phyloP scores from a whole-genome alignment of 2,329 filamentous ascomycete genomes.

The Rhynchosporium graminicola region DNA sequence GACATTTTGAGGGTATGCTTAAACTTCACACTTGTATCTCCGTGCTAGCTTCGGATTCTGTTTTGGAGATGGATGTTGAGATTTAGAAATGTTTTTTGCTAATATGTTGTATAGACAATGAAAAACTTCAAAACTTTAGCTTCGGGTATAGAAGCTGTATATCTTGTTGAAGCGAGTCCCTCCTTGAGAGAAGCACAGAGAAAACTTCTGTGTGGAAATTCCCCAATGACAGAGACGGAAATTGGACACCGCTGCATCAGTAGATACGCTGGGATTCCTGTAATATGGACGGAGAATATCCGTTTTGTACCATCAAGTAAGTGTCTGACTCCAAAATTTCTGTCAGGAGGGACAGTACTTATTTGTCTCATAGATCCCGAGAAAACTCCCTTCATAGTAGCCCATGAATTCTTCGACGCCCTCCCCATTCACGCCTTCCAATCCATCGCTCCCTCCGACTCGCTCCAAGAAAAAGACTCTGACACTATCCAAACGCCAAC shows the following conservation, averaged over 20 bases:
- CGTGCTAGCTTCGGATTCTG: not conserved
- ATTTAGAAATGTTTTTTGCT: slow-evolving; percentile 15
- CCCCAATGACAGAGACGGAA: slow-evolving; percentile 67
- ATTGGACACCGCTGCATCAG: slow-evolving; percentile 72
- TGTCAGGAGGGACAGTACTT: not conserved
- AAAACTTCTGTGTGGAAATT: slow-evolving; percentile 75
- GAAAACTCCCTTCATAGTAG: slow-evolving; percentile 87
- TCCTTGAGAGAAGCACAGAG: slow-evolving; percentile 77
- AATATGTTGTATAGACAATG: slow-evolving; percentile 63
- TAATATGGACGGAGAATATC: slow-evolving; percentile 80
- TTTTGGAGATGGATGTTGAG: no score
- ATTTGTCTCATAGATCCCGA: slow-evolving; percentile 52
- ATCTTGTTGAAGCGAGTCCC: slow-evolving; percentile 91
- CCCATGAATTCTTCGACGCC: slow-evolving; percentile 98
- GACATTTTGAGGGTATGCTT: slow-evolving; percentile 81
- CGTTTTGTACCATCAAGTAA: slow-evolving; percentile 29
- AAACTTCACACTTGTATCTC: not conserved
- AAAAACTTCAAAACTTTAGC: slow-evolving; percentile 78
- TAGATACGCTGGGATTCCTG: slow-evolving; percentile 73
- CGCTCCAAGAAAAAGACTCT: slow-evolving; percentile 21
- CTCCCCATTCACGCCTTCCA: slow-evolving; percentile 96
- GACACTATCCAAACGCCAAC: slow-evolving; percentile 45
- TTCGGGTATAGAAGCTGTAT: slow-evolving; percentile 79
- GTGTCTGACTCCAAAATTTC: not conserved
- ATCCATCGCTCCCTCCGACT: slow-evolving; percentile 57